Base-by-base conservation (phyloP, 768 basidiomycete species). In the Psilocybe subaeruginosa region DNA sequence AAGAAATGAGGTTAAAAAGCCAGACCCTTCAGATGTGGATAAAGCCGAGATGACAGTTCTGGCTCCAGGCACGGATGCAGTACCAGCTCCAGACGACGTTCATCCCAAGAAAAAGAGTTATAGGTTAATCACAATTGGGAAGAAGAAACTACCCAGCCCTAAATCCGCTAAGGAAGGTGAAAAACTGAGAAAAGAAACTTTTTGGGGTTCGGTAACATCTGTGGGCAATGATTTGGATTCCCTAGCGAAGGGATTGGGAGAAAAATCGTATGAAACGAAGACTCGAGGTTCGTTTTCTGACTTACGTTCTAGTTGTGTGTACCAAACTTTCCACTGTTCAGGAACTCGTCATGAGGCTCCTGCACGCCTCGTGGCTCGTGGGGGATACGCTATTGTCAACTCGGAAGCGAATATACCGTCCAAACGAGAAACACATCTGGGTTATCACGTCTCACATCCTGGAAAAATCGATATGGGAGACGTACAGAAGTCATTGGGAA, bases 301-400 rank as follows among this genome's bases (percentile, higher is more conserved):
- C 19, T 33, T 16, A 19, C 6, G 5, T 49, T 5, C 16, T 30
- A 12, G 3, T 41, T 4, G 27, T 31, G 27, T 31, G 48, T 29
- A 50, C 49, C 16, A 46, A 11, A 33, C 8, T 43, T 33, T 14
- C 48, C 8, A n/a, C 8, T 19, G 14, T 49, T 12, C 60, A 84
- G 85, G 85, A 6, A 76, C 79, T 0, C 78, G 87, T 11, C 82
- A 86, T 56, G 78, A 83, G 61, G 82, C 73, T 3, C 75, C 82
- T 0, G 80, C 80, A 0, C 81, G 86, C 5, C 75, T 87, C 19
- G 85, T 79, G 1, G 87, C 80, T 0, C 76, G 85, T 3, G 87
- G 88, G 1, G 85, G 78, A 17, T 88, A 90, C 67, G 83, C 81
- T 12, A 80, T 88, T 33, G 84, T 85, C 45, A 85, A 85, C 65